Percentiles rank a stretch among this genome's conserved stretches.
Evolutionary conservation across 2,329 filamentous ascomycete genomes (phyloP).

Genomic region (Fusarium buxicola): DNA sequence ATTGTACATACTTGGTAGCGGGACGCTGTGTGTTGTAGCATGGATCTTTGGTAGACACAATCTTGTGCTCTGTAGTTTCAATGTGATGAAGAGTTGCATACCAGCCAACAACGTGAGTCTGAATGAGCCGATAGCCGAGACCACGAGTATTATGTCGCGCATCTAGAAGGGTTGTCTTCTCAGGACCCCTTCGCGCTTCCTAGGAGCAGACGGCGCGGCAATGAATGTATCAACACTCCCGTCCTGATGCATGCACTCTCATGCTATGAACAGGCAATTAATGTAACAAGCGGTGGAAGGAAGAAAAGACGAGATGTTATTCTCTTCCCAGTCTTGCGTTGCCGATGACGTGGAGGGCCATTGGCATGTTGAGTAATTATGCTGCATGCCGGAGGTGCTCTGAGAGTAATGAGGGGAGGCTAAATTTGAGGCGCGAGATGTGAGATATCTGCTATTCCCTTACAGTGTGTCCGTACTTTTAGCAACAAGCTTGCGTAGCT

Average conservation of each 20-base stretch:
- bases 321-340: background rate
- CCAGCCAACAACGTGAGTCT: no score
- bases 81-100: no score
- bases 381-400: slow-evolving; percentile 22
- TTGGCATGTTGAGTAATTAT: slow-evolving; percentile 28
- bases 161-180: slow-evolving; percentile 14
- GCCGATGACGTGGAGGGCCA: background rate
- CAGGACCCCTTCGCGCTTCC: slow-evolving; percentile 7
- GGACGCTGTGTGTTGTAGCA: no score
- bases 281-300: slow-evolving; percentile 11
- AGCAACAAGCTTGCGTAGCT: no score
- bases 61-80: no score
- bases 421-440: background rate
- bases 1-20: no score
- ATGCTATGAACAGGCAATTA: slow-evolving; percentile 3
- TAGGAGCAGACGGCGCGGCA: slow-evolving; percentile 34
- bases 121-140: slow-evolving; percentile 13
- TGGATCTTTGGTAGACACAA: no score
- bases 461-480: no score
- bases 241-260: background rate
- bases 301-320: background rate
- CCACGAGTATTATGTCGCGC: background rate
- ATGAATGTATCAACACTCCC: slow-evolving; percentile 24
- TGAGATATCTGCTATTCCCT: no score
- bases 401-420: background rate